Conservation (phyloP, 2,329 filamentous ascomycete species). For the Fusarium setosum region DNA sequence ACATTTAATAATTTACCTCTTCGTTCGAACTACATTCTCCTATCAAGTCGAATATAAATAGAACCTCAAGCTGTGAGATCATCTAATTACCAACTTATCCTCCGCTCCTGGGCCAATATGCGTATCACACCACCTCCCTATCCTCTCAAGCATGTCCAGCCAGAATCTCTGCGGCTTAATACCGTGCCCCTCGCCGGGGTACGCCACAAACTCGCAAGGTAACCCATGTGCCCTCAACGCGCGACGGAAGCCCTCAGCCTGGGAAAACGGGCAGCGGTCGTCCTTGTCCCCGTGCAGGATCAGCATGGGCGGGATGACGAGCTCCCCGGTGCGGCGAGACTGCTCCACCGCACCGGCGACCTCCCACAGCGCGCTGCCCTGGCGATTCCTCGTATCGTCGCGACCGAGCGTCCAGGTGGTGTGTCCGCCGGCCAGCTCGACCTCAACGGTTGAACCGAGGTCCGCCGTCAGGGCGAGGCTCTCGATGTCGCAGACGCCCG, state of each 20-base stretch:
- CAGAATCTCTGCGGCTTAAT: constrained; percentile 21
- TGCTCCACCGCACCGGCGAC: constrained; percentile 1
- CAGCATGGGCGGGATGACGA: constrained; percentile 18
- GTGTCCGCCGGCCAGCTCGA: constrained; percentile 17
- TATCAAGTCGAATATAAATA: no score
- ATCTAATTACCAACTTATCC: background rate
- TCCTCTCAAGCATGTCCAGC: constrained; percentile 32
- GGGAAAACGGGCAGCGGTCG: constrained; percentile 26
- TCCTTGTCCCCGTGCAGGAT: constrained; percentile 28
- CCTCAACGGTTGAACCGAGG: constrained; percentile 20
- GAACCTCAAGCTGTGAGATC: no score
- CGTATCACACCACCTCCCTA: constrained; percentile 18
- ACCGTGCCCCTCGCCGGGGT: constrained; percentile 11
- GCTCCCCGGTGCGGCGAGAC: background rate
- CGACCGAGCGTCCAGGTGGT: constrained; percentile 10
- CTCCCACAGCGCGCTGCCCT: constrained; percentile 32
- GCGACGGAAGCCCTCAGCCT: constrained; percentile 18
- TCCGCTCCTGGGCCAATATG: constrained; percentile 9
- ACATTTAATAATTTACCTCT: no score
- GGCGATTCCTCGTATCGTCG: constrained; percentile 19
- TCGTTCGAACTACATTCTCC: no score
- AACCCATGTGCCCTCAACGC: constrained; percentile 11
- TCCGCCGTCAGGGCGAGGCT: constrained; percentile 47
- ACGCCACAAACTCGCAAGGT: constrained; percentile 25
- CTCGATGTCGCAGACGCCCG: constrained; percentile 51